Evolutionary conservation across 78 protist species (phyloP).

Genomic region (Isochrysis galbana): DNA sequence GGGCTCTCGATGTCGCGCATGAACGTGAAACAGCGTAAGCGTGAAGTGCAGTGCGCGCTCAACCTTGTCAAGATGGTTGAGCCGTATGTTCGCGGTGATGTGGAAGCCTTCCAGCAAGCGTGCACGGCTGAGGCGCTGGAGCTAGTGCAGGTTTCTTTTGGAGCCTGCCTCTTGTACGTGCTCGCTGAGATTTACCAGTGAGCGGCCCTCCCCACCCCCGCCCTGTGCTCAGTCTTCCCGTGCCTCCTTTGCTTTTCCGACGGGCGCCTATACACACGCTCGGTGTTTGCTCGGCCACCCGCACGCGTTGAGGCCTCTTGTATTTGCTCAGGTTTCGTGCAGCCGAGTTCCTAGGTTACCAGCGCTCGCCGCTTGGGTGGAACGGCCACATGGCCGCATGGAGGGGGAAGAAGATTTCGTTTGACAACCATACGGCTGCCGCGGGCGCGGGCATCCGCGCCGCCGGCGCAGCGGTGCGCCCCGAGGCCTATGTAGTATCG

Average conservation of each 20-base stretch:
- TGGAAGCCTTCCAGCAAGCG: neutral
- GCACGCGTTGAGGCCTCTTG: no score
- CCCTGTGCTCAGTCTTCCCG: no score
- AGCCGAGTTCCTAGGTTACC: neutral
- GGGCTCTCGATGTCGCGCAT: neutral
- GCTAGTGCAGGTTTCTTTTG: neutral
- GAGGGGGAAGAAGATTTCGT: neutral
- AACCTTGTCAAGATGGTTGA: neutral
- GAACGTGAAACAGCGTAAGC: neutral
- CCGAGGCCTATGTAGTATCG: no score
- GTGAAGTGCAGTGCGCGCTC: neutral
- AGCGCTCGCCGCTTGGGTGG: neutral
- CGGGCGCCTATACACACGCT: no score
- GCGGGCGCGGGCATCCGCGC: constrained; percentile 12
- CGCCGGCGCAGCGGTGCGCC: constrained; percentile 22
- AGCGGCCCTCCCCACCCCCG: no score
- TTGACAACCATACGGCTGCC: neutral
- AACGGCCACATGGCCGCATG: neutral
- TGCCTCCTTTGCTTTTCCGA: no score
- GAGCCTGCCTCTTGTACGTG: neutral
- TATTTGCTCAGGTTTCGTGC: neutral
- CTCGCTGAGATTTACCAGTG: neutral
- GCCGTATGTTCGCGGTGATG: neutral
- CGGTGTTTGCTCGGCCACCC: no score
- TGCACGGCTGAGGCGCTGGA: neutral